Base-by-base conservation (phyloP, 2,329 filamentous ascomycete species). In the Sporothrix sp. region DNA sequence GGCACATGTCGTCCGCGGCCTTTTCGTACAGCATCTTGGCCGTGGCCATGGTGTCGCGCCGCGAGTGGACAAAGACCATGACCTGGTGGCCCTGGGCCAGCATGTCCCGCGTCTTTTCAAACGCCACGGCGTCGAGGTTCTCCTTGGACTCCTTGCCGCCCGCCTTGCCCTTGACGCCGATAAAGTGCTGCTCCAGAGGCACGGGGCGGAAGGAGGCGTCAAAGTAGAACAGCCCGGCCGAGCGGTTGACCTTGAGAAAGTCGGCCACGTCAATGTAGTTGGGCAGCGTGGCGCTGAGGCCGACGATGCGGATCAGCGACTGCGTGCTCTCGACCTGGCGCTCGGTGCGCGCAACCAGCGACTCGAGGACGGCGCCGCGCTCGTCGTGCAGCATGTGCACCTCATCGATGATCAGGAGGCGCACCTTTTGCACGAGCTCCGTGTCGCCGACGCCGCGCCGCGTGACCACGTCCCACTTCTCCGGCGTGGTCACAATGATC, bases 361-460 rank as follows among this genome's bases (percentile, higher is more conserved):
- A 96, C 64, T 99, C 93, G 25, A 99, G 76, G 0, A 98, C 94
- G 11, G 94, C 89, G 62, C 93, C 93, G 64, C 93, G 82, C 66
- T 97, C 93, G 64, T 98, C 93, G 61, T 98, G 94, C 60, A 98
- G 82, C 94, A 98, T 98, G 63, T 98, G 93, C 1, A 98, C 93
- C 69, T 98, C 93, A 66, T 98, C 93, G 56, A 98, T 97, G 61
- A 98, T 97, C 54, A 98, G 76, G 2, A 98, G 74, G 10, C 91
- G 82, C 21, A 98, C 93, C 65, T 98, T 98, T 61, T 98, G 93
- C 13, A 98, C 94, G 3, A 98, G 78, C 63, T 97, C 93, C 0
- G 93, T 97, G 63, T 98, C 93, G 14, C 94, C 93, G 1, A 90
- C 97, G 51, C 91, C 94, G 68, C 97, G 98, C 54, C 93, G 79